Evolutionary conservation across 1,284 basidiomycete species (phyloP).

Genomic region (Cutaneotrichosporon sp.): DNA sequence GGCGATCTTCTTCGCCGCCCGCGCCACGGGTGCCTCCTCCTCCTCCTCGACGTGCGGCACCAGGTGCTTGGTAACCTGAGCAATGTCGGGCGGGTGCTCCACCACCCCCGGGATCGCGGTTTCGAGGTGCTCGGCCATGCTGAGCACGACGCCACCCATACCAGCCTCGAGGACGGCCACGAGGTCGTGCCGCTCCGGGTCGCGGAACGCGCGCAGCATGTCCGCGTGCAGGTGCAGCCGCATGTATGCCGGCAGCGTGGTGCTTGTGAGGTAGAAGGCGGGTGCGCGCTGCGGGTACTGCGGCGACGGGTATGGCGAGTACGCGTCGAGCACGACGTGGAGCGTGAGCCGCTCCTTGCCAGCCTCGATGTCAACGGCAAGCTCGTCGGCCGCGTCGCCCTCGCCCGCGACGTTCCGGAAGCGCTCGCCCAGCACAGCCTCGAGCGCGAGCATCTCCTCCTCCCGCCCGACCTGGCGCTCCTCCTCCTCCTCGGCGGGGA

Average conservation of each 20-base stretch:
- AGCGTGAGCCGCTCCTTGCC: constrained; percentile 60
- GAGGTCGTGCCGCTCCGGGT: constrained; percentile 56
- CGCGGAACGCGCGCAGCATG: constrained; percentile 61
- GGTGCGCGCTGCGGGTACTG: constrained; percentile 60
- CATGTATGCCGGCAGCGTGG: constrained; percentile 74
- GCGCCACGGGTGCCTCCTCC: constrained; percentile 19
- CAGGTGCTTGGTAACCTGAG: constrained; percentile 65
- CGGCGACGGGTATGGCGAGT: constrained; percentile 61
- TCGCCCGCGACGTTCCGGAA: constrained; percentile 44
- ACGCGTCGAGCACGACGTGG: constrained; percentile 64
- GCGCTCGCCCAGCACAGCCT: constrained; percentile 58
- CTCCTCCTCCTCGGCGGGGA: constrained; percentile 54
- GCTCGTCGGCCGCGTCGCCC: constrained; percentile 49
- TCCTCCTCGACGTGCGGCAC: constrained; percentile 55
- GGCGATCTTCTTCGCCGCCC: constrained; percentile 10
- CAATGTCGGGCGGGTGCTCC: constrained; percentile 70
- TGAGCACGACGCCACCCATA: constrained; percentile 71
- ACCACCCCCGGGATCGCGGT: constrained; percentile 67
- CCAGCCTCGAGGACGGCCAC: constrained; percentile 63
- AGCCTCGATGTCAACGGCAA: constrained; percentile 62
- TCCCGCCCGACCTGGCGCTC: constrained; percentile 63
- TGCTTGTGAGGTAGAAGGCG: constrained; percentile 72
- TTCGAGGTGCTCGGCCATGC: constrained; percentile 73
- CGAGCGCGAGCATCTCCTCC: constrained; percentile 68
- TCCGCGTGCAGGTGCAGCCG: constrained; percentile 77